Conservation (phyloP, 2,329 filamentous ascomycete species). For the Drechslerella dactyloides region DNA sequence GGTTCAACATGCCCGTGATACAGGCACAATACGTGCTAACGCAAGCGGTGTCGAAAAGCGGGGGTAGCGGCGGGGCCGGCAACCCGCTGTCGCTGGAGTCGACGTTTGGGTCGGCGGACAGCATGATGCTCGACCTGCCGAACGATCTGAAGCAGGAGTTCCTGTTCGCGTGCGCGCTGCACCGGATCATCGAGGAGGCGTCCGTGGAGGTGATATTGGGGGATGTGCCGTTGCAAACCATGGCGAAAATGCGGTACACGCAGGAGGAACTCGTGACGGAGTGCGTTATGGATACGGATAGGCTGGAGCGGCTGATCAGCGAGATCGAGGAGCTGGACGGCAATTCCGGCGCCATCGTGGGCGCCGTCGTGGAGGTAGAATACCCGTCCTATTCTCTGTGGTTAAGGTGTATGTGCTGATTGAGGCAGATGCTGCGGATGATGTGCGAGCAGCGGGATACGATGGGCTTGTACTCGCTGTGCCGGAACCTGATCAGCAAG, state of each 20-base stretch:
- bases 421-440: slow-evolving; percentile 67
- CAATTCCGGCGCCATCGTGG: slow-evolving; percentile 58
- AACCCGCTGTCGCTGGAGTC: slow-evolving; percentile 70
- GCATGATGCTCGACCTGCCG: slow-evolving; percentile 58
- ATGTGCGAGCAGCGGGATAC: slow-evolving; percentile 77
- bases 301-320: slow-evolving; percentile 70
- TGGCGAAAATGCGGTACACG: slow-evolving; percentile 74
- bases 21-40: slow-evolving; percentile 70
- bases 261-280: slow-evolving; percentile 80
- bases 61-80: slow-evolving; percentile 62
- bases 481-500: slow-evolving; percentile 74
- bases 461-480: slow-evolving; percentile 77
- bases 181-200: slow-evolving; percentile 78
- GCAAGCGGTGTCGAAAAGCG: slow-evolving; percentile 66
- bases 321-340: slow-evolving; percentile 77
- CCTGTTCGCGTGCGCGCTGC: slow-evolving; percentile 85
- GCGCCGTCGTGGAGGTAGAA: slow-evolving; percentile 52
- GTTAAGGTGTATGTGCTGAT: neutral
- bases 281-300: slow-evolving; percentile 76
- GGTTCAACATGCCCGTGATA: slow-evolving; percentile 67
- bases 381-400: neutral
- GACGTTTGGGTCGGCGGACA: slow-evolving; percentile 62
- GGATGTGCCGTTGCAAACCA: slow-evolving; percentile 79
- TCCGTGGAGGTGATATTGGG: slow-evolving; percentile 81
- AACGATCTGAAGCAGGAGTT: slow-evolving; percentile 79